phyloP scores from a whole-genome alignment of 495 filamentous ascomycete genomes.

The Venustampulla echinocandica region DNA sequence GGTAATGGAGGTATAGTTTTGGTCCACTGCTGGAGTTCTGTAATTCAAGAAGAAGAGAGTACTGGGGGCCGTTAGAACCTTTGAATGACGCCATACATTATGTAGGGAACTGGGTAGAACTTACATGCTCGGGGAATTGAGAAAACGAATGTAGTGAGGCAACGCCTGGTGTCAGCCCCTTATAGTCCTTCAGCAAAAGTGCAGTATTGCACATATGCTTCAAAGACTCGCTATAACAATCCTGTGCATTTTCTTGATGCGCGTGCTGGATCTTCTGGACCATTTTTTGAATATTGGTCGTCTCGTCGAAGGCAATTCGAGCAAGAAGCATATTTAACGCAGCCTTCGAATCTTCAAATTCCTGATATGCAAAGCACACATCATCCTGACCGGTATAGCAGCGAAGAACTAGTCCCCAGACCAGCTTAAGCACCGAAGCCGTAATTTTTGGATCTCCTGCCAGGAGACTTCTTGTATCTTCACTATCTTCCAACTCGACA shows the following conservation, averaged over 20 bases:
- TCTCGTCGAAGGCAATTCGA: not conserved
- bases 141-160: too few species aligned
- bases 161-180: too few species aligned
- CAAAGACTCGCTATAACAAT: not conserved
- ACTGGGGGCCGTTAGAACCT: not conserved
- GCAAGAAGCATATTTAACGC: not conserved
- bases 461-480: too few species aligned
- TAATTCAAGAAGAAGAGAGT: not conserved
- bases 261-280: not conserved
- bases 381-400: conserved; percentile 43
- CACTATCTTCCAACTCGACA: too few species aligned
- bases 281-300: not conserved
- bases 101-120: not conserved
- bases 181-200: not conserved
- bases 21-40: not conserved
- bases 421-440: conserved; percentile 33
- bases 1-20: not conserved
- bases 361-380: conserved; percentile 44
- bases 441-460: not conserved
- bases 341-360: not conserved
- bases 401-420: conserved; percentile 48
- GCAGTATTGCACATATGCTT: not conserved
- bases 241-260: not conserved
- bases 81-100: not conserved
- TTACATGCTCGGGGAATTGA: too few species aligned